Evolutionary conservation across 2,329 filamentous ascomycete genomes (phyloP), one percentile per base, ranked within the genome.

Genomic region (Talaromyces funiculosus): DNA sequence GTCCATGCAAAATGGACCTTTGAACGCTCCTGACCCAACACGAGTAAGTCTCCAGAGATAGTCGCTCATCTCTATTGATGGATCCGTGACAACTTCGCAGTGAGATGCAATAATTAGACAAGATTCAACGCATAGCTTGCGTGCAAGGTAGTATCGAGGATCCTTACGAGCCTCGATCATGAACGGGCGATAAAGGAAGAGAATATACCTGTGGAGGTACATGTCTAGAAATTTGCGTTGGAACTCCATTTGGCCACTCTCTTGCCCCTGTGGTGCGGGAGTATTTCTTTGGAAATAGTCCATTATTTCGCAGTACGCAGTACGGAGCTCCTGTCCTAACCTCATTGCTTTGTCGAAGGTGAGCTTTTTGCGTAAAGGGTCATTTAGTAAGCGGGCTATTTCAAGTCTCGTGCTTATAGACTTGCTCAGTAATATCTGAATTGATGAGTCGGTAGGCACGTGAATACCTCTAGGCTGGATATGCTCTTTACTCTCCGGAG

Each of bases 1-100:
- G 35, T 69, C 67, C 29, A 69, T 62, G 22, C 63, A 63, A 10
- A 69, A 58, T n/a, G 66, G 40, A 1, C 65, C 67, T 20, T 63
- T 64, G 60, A 68, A 67, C 10, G 66, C 53, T 8, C 64, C 64
- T 16, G 57, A 53, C 24, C 66, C 63, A 14, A 63, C 55, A 26
- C 66, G 47, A 35, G 53, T 60, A 10, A 67, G 60, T 14, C 53
- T 40, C 43, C 61, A 55, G 16, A 67, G 57, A 22, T 65, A 61
- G 33, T 67, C 64, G 18, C 61, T 43, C 20, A 29, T 20, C 9
- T 57, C 49, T 24, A 56, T 33, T 18, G 61, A 61, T 5, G 64
- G 60, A 29, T 61, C 53, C n/a, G 29, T 20, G n/a, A 29, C 29
- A 8, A 29, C 26, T 10, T 65, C 61, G 40, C 60, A 60, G 54